These are phyloP conservation scores for Periconia sp. DNA, from an alignment of 2,329 filamentous ascomycete species.

Conservation along the genomic window DNA sequence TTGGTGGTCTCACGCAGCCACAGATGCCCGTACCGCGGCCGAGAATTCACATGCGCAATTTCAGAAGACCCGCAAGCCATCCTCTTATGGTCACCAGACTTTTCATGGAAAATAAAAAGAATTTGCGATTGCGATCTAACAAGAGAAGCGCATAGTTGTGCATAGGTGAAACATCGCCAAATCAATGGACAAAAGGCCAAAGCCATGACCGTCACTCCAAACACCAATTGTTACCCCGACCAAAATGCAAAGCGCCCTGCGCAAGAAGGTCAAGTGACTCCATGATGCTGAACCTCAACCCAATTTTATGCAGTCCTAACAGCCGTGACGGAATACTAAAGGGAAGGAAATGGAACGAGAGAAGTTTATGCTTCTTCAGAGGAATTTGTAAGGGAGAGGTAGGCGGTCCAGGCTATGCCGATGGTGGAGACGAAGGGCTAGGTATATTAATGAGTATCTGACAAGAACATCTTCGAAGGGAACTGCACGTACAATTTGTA, in stretches of 20 bases:
- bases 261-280: slow-evolving; percentile 22
- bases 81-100: no score
- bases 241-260: slow-evolving; percentile 29
- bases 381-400: slow-evolving; percentile 89
- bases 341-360: slow-evolving; percentile 6
- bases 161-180: no score
- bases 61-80: no score
- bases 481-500: slow-evolving; percentile 81
- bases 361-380: slow-evolving; percentile 67
- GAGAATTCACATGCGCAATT: background rate
- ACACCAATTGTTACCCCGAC: slow-evolving; percentile 19
- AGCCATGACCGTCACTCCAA: slow-evolving; percentile 28
- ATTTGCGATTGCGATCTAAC: no score
- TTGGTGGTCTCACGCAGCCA: no score
- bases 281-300: slow-evolving; percentile 19
- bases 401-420: slow-evolving; percentile 97
- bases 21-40: no score
- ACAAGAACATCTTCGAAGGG: background rate
- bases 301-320: slow-evolving; percentile 18
- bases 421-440: slow-evolving; percentile 95
- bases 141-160: no score
- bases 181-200: slow-evolving; percentile 19
- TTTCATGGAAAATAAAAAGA: no score
- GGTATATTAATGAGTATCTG: background rate
- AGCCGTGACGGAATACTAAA: slow-evolving; percentile 12